Evolutionary conservation across 805 yeast genomes (phyloP).

Genomic region (Brettanomyces nanus): DNA sequence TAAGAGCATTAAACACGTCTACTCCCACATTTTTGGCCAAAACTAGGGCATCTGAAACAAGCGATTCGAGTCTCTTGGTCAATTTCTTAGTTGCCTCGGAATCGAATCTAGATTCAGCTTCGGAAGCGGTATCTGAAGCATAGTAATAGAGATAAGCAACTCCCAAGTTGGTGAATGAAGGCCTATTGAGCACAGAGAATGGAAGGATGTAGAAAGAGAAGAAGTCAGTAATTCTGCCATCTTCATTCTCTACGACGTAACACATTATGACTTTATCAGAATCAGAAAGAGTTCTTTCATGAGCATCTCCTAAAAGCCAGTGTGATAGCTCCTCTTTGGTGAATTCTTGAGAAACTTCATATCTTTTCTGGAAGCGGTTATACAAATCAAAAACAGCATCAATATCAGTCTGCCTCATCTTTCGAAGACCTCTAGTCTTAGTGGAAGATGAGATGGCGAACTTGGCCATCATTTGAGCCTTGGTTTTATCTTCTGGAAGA

Average conservation of each 20-base stretch:
- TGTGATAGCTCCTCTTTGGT: constrained; percentile 60
- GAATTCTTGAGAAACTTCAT: constrained; percentile 67
- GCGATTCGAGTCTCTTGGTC: constrained; percentile 47
- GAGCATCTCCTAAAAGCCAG: constrained; percentile 60
- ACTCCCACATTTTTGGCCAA: constrained; percentile 58
- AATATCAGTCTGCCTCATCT: constrained; percentile 51
- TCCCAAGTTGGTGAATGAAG: constrained; percentile 57
- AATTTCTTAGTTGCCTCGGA: constrained; percentile 35
- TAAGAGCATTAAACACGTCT: constrained; percentile 91
- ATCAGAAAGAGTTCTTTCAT: constrained; percentile 5
- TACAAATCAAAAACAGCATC: constrained; percentile 56
- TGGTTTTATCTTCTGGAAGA: constrained; percentile 64
- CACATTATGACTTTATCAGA: constrained; percentile 54
- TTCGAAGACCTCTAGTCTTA: constrained; percentile 46
- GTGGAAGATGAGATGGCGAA: constrained; percentile 49
- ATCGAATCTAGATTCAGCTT: constrained; percentile 21
- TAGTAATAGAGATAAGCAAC: constrained; percentile 88
- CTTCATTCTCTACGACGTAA: constrained; percentile 59
- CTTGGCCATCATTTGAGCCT: constrained; percentile 54
- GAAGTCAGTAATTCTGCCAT: constrained; percentile 74
- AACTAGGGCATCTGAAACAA: constrained; percentile 70
- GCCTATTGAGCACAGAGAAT: constrained; percentile 67
- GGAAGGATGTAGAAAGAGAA: constrained; percentile 86
- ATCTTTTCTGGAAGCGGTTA: constrained; percentile 54
- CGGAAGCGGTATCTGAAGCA: constrained; percentile 58